A percentile compares a stretch with the other conserved stretches of the same genome.
Conservation (phyloP, 805 yeast genomes). For the Vanderwaltozyma polyspora region DNA sequence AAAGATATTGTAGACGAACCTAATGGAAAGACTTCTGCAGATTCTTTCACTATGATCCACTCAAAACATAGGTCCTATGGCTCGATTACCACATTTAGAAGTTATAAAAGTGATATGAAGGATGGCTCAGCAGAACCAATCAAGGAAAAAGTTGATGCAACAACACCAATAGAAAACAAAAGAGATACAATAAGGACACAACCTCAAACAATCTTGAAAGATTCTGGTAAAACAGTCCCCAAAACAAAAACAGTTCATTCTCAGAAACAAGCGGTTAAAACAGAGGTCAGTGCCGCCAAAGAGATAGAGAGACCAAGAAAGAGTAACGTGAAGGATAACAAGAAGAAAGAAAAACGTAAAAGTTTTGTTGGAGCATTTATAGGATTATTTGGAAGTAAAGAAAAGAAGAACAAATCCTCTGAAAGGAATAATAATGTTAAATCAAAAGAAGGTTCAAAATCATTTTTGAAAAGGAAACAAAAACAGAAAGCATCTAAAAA, state of each 20-base stretch:
- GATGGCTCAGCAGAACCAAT: too few relatives aligned
- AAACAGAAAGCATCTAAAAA: too few relatives aligned
- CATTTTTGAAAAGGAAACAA: slow-evolving; percentile 1
- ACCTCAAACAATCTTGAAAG: too few relatives aligned
- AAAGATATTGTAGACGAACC: not conserved
- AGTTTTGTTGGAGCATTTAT: slow-evolving; percentile 11
- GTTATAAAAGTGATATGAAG: slow-evolving; percentile 19
- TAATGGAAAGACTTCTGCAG: not conserved
- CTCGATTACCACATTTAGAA: slow-evolving; percentile 25
- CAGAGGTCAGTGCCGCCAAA: too few relatives aligned
- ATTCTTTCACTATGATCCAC: not conserved
- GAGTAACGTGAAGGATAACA: too few relatives aligned
- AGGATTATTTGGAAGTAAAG: slow-evolving; percentile 10
- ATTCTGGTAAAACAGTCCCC: too few relatives aligned
- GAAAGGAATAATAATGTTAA: not conserved
- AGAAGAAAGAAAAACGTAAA: slow-evolving; percentile 9
- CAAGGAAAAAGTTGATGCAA: too few relatives aligned
- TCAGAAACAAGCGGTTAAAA: too few relatives aligned
- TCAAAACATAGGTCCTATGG: slow-evolving; percentile 19
- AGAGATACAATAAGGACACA: too few relatives aligned
- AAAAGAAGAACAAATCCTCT: slow-evolving; percentile 4
- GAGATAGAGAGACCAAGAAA: slow-evolving; percentile 2
- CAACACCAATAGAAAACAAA: too few relatives aligned
- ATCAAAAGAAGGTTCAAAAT: not conserved
- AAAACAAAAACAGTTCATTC: too few relatives aligned